These are phyloP conservation scores for Apium graveolens DNA, from an alignment of 129 eudicot species.

Conservation along the genomic window DNA sequence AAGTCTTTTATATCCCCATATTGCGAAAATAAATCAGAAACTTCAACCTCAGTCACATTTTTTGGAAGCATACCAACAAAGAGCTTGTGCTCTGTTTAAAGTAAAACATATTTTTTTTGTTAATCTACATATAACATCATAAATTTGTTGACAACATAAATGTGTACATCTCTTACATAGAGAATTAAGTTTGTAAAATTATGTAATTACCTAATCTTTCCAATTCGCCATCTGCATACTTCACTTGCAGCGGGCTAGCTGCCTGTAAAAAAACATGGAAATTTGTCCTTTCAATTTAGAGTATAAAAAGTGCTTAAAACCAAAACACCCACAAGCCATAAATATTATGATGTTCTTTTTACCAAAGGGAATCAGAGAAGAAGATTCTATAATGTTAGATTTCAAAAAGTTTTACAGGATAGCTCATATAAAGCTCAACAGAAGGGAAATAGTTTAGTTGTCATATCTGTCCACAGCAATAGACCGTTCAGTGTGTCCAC, in stretches of 20 bases:
- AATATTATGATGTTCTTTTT: background rate
- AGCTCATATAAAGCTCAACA: background rate
- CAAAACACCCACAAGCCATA: background rate
- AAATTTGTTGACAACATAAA: background rate
- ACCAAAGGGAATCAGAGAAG: background rate
- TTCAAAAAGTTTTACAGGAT: background rate
- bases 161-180: background rate
- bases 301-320: background rate
- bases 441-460: background rate
- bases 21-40: constrained; percentile 73
- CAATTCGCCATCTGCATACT: constrained; percentile 98
- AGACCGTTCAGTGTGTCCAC: background rate
- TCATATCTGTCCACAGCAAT: background rate
- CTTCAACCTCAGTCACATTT: constrained; percentile 82
- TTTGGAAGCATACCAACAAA: constrained; percentile 99
- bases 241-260: constrained; percentile 98
- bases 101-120: constrained; percentile 8
- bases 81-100: constrained; percentile 74
- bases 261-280: constrained; percentile 44
- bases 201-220: constrained; percentile 75
- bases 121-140: background rate
- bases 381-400: background rate
- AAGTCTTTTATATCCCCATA: constrained; percentile 81
- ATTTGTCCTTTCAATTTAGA: background rate
- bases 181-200: constrained; percentile 3